Conservation (phyloP, 768 basidiomycete genomes). For the Sporobolomyces pararoseus region DNA sequence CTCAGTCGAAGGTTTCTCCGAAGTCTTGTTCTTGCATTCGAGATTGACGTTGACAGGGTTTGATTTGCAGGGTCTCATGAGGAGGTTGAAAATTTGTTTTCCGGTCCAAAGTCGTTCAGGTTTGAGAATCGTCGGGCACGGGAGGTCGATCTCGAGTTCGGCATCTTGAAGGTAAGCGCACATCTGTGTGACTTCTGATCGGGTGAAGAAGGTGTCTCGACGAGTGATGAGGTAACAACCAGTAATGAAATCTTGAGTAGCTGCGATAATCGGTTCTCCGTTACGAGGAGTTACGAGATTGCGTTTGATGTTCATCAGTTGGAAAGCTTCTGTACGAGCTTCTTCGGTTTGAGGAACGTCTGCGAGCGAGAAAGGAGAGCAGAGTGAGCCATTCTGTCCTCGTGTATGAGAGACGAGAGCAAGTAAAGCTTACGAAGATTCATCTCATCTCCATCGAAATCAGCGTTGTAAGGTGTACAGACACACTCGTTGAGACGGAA, state of each 20-base stretch:
- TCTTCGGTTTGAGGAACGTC: conserved; percentile 99
- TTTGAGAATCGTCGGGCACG: conserved; percentile 90
- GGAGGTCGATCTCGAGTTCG: conserved; percentile 85
- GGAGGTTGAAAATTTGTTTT: conserved; percentile 95
- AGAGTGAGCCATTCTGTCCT: neutral
- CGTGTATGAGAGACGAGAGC: neutral
- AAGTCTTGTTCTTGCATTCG: conserved; percentile 87
- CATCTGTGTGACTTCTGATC: conserved; percentile 91
- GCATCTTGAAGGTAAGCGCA: conserved; percentile 92
- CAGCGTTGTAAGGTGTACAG: conserved; percentile 97
- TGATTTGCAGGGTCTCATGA: conserved; percentile 86
- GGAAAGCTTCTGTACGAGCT: conserved; percentile 90
- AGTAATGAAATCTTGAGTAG: conserved; percentile 99
- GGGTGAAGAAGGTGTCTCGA: conserved; percentile 86
- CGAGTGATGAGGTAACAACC: conserved; percentile 92
- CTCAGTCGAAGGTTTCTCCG: conserved; percentile 56
- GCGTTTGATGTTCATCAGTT: conserved; percentile 94
- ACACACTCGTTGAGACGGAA: conserved; percentile 98
- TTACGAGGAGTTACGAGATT: conserved; percentile 97
- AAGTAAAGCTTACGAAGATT: conserved; percentile 71
- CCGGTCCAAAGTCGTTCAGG: conserved; percentile 93
- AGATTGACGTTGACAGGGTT: conserved; percentile 86
- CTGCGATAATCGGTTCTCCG: conserved; percentile 97
- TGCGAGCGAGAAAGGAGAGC: conserved; percentile 47
- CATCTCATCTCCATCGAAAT: conserved; percentile 99